Evolutionary conservation across 805 yeast species (phyloP).

Genomic region (Saccharomycopsis fermentans): DNA sequence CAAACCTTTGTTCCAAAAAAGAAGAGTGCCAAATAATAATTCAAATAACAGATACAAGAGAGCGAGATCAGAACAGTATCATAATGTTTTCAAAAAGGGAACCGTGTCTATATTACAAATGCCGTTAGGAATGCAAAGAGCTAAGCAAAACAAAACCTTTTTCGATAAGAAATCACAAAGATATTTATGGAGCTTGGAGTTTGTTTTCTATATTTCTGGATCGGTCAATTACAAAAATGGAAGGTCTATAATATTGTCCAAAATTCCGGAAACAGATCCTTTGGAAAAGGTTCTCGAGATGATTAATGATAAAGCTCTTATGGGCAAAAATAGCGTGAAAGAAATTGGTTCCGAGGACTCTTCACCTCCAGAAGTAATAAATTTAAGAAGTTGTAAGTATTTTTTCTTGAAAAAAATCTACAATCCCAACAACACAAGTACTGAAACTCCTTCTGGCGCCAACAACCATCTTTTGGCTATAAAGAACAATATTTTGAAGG

Average conservation of each 20-base stretch:
- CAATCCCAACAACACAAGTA: background rate
- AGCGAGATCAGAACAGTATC: background rate
- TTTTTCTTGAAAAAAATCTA: background rate
- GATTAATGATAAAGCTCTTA: background rate
- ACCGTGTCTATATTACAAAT: slow-evolving; percentile 9
- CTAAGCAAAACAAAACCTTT: slow-evolving; percentile 12
- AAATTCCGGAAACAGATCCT: background rate
- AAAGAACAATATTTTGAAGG: background rate
- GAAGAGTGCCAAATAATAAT: slow-evolving; percentile 2
- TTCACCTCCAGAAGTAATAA: background rate
- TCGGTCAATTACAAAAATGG: background rate
- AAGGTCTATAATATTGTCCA: background rate
- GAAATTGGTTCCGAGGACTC: background rate
- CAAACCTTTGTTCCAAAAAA: slow-evolving; percentile 13
- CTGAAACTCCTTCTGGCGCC: background rate
- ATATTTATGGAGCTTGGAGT: slow-evolving; percentile 18
- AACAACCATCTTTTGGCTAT: background rate
- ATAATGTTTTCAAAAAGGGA: slow-evolving; percentile 8
- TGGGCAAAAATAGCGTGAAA: background rate
- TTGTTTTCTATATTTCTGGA: background rate
- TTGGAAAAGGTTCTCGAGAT: background rate
- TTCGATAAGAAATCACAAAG: slow-evolving; percentile 12
- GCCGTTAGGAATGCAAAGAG: slow-evolving; percentile 17
- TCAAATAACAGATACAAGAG: background rate
- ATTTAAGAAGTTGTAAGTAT: background rate